Conservation (phyloP, 768 basidiomycete genomes). For the Podaxis sp. region DNA sequence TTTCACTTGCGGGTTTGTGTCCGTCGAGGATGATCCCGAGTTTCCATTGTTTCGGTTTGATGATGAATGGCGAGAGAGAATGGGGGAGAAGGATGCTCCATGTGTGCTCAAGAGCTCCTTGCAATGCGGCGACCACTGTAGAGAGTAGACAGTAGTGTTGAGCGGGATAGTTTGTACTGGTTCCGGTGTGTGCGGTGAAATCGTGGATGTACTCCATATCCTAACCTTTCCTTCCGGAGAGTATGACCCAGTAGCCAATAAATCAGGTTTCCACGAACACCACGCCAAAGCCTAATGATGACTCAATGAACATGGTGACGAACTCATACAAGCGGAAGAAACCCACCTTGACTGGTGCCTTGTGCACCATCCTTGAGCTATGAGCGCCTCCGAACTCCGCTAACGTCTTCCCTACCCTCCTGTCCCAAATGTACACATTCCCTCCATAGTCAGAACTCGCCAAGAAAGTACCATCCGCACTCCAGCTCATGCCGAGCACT, state of each 20-base stretch:
- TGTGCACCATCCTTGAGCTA: constrained; percentile 60
- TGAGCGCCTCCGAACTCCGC: constrained; percentile 58
- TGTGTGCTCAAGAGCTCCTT: constrained; percentile 92
- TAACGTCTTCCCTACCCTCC: constrained; percentile 58
- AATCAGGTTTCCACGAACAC: constrained; percentile 82
- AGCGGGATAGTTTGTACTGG: constrained; percentile 68
- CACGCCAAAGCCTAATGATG: constrained; percentile 70
- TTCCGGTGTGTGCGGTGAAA: constrained; percentile 22
- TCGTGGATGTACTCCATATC: constrained; percentile 45
- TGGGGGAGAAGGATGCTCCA: constrained; percentile 57
- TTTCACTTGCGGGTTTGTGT: constrained; percentile 46
- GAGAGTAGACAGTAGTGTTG: constrained; percentile 64
- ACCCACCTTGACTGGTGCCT: constrained; percentile 56
- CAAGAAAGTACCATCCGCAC: constrained; percentile 68
- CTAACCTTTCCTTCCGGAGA: constrained; percentile 41
- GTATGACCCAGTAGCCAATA: constrained; percentile 74
- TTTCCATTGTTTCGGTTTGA: constrained; percentile 22
- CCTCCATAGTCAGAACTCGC: constrained; percentile 89
- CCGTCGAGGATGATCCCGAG: constrained; percentile 21
- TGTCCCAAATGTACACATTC: constrained; percentile 82
- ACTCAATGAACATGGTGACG: background rate
- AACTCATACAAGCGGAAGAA: background rate
- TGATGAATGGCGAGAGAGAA: constrained; percentile 3
- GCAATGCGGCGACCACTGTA: constrained; percentile 83
- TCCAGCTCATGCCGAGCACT: constrained; percentile 79